phyloP scores from a whole-genome alignment of 1,284 basidiomycete species.

The Moniliella sp. region DNA sequence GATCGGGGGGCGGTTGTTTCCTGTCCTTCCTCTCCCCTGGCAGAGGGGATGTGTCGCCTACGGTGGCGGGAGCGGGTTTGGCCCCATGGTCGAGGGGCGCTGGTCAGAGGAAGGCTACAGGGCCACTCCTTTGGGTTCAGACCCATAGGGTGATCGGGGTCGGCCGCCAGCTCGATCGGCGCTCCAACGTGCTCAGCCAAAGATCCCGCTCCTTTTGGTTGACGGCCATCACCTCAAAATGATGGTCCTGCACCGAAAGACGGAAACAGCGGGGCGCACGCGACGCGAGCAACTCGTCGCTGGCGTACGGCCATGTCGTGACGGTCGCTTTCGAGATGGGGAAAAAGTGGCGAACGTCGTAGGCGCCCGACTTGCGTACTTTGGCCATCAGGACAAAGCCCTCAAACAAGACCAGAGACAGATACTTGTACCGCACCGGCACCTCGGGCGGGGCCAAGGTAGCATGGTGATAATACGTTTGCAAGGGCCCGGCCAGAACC shows the following conservation, averaged over 20 bases:
- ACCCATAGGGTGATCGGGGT: too few relatives aligned
- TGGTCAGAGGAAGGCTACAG: too few relatives aligned
- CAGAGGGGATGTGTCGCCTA: too few relatives aligned
- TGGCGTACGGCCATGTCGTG: too few relatives aligned
- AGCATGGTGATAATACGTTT: constrained; percentile 25
- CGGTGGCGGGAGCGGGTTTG: too few relatives aligned
- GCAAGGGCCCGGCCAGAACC: constrained; percentile 23
- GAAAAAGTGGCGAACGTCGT: constrained; percentile 27
- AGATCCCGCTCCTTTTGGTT: constrained; percentile 19
- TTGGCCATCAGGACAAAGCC: constrained; percentile 27
- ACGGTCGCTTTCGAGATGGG: constrained; percentile 21
- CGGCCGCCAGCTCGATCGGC: too few relatives aligned
- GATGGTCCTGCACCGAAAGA: constrained; percentile 19
- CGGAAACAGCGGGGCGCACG: constrained; percentile 24
- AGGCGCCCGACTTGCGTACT: constrained; percentile 21
- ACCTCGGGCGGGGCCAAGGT: constrained; percentile 12
- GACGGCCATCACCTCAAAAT: constrained; percentile 27
- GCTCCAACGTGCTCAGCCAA: constrained; percentile 20
- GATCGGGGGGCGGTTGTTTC: too few relatives aligned
- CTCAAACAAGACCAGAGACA: constrained; percentile 20
- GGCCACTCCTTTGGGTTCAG: too few relatives aligned
- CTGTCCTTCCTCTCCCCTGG: too few relatives aligned
- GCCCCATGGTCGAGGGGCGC: too few relatives aligned
- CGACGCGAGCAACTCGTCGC: constrained; percentile 9
- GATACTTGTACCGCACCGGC: constrained; percentile 29